Evolutionary conservation across 2,329 filamentous ascomycete species (phyloP), one percentile per base, ranked within the genome.

Genomic region (Ascocoryne sarcoides): DNA sequence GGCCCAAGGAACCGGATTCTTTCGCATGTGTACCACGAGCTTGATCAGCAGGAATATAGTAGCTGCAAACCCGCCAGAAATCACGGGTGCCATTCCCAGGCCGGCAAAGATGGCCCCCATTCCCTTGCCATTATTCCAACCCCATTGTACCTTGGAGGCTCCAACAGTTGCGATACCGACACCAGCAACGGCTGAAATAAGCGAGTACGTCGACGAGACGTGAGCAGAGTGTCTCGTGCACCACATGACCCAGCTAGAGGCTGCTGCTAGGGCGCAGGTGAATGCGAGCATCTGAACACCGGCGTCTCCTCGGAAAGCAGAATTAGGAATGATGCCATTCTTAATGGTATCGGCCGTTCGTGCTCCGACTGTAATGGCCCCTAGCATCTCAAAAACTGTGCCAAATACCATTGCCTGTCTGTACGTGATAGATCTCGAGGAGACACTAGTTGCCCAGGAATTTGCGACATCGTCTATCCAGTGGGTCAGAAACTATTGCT

Each of bases 391-490:
- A 61, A 84, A 84, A 47, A 84, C 61, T 34, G 74, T 71, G 35
- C 77, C 75, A 35, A 82, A 65, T 23, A 80, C 52, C 76, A 82
- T 82, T 48, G 78, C 82, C 63, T 81, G 76, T 51, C 75, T 63
- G 65, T 85, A 83, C 2, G 78, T 69, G 55, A 86, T 70, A 50
- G 84, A 88, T 39, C 84, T 68, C n/a, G 84, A 88, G 15, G 84
- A 88, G 44, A 89, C 83, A 55, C 76, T 82, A 53, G 84, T 89
- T 5, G 84, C 84, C 80, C 82, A 89, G 37, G 84, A 68, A 65
- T 90, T 90, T 57, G 84, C 84, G 42, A 90, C 84, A 82, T 89
- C 84, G 63, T 88, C 78, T 82, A 34, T 20, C 9, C 16, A 36
- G 14, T 9, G 9, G 1, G 16, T 43, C 19, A n/a, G n/a, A n/a